A percentile compares a stretch with the other conserved stretches of the same genome.
Conservation (phyloP, 2,329 filamentous ascomycete species). For the Dactylellina leptospora region DNA sequence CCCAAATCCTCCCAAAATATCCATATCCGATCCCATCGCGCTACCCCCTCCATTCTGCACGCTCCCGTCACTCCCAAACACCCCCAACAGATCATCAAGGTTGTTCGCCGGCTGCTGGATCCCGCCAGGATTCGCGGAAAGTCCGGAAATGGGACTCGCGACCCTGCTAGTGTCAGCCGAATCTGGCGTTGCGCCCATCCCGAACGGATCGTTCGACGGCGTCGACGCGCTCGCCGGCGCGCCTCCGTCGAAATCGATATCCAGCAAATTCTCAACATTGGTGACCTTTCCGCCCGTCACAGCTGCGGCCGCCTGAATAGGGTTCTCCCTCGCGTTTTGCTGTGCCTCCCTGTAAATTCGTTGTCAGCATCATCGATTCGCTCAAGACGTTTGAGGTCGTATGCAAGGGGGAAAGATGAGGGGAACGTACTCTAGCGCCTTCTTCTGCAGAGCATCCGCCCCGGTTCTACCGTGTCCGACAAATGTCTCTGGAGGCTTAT, state of each 20-base stretch:
- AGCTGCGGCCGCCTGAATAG: constrained; percentile 84
- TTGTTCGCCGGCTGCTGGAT: constrained; percentile 65
- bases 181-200: constrained; percentile 64
- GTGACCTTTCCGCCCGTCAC: constrained; percentile 63
- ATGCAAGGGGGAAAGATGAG: neutral
- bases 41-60: constrained; percentile 51
- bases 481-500: constrained; percentile 98
- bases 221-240: constrained; percentile 86
- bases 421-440: constrained; percentile 78
- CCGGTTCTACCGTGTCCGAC: constrained; percentile 93
- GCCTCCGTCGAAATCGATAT: constrained; percentile 94
- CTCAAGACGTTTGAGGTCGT: neutral
- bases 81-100: constrained; percentile 82
- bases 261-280: constrained; percentile 92
- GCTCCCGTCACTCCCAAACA: constrained; percentile 68
- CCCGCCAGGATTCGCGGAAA: constrained; percentile 56
- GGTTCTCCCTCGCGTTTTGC: constrained; percentile 90
- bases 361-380: neutral
- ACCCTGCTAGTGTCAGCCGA: constrained; percentile 75
- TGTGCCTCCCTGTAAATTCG: constrained; percentile 73
- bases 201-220: constrained; percentile 63
- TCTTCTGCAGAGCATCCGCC: constrained; percentile 90
- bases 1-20: constrained; percentile 84
- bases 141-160: constrained; percentile 69
- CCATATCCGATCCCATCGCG: constrained; percentile 59